Base-by-base conservation (phyloP, 2,329 filamentous ascomycete species). In the Sporothrix curviconia region DNA sequence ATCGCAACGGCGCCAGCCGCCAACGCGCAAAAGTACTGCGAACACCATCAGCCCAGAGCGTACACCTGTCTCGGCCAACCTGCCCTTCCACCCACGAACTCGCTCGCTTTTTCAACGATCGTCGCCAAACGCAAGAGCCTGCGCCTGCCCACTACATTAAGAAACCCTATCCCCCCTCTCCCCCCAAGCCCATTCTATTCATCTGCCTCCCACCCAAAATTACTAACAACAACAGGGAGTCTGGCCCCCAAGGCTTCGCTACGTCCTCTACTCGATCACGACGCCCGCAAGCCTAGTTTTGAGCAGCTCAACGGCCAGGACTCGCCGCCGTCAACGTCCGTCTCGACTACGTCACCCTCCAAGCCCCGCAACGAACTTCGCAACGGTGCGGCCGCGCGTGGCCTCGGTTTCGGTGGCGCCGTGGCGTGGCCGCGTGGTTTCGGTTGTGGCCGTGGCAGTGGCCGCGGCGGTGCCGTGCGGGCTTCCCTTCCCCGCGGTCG, bases 231-330 rank as follows among this genome's bases (percentile, higher is more conserved):
- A 49, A 14, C 39, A 85, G 85, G 71, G 90, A 95, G 61, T 84
- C 84, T 61, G 91, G 90, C 63, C 83, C 85, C 87, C 70, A 96
- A 96, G 85, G 92, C 96, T 95, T 73, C 92, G 90, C 56, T 96
- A 96, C 71, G 86, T 96, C 62, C 96, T 92, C 79, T 76, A 77
- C 65, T 88, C 87, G 17, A 72, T 94, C 61, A 95, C 28, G 91
- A 96, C 67, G 90, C 92, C 67, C 89, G 87, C 75, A 75, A 78
- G 66, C 92, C 85, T n/a, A n/a, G n/a, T 24, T 83, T 90, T 65
- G 79, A 86, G 66, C 76, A 78, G 57, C 72, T 80, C 60, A 78
- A 84, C 61, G 81, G 81, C 53, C 70, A 75, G 63, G 84, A 89
- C 59, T 80, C 66, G 80, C 78, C 63, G 84, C 88, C 57, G 90